Evolutionary conservation across 176 grass and related monocot species (phyloP), one percentile per base, ranked within the genome.

Genomic region (Leersia perrieri): DNA sequence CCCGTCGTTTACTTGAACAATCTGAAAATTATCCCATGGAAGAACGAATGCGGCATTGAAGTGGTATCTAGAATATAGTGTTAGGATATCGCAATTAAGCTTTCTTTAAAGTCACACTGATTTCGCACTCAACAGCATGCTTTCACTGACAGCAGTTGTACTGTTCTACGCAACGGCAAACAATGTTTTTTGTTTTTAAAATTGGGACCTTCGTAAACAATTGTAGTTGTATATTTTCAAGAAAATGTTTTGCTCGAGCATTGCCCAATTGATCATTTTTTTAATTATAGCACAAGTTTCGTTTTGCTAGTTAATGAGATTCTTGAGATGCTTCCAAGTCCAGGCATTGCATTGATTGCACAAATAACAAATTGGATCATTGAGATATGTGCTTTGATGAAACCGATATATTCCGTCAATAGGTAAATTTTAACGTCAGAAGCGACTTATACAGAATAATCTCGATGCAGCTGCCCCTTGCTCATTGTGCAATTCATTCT

Each of bases 11-110:
- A 73, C 31, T 29, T 6, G 31, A 36, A 53, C 39, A 82, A 72
- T 73, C 31, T 22, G 22, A 40, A 14, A 5, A 72, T 65, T 55
- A 22, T 18, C 22, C n/a, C 72, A 40, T 72, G 71, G 36, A 83
- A 57, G 57, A 72, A 55, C 42, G 49, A 44, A n/a, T 80, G 29
- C 66, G 79, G 61, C 25, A 51, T 86, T 64, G 28, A 63, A 67
- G n/a, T 83, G 60, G 11, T 40, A 13, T 40, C 47, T 73, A 15
- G 33, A 75, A 44, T 60, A 60, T 30, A 26, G 35, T 68, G 47
- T 62, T n/a, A 5, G 12, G 14, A 47, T 58, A 11, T 63, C 31
- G 60, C 42, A 45, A 44, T 38, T 36, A 29, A 30, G 12, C n/a
- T 67, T 67, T 66, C 34, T 16, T 53, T 4, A 66, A 8, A 1